phyloP scores from a whole-genome alignment of 2,329 filamentous ascomycete genomes.

The Claviceps cyperi region DNA sequence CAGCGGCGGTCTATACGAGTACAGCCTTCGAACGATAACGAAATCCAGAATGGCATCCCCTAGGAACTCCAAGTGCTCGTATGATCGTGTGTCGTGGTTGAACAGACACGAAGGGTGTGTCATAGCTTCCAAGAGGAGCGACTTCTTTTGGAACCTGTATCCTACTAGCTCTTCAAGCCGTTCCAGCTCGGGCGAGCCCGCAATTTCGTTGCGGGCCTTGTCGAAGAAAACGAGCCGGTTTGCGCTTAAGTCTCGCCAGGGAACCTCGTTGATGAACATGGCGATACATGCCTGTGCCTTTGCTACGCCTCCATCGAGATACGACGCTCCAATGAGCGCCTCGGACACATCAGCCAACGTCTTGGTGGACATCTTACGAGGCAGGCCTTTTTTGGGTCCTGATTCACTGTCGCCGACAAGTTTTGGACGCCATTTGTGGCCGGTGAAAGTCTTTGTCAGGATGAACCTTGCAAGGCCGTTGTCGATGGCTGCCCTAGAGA shows the following conservation, averaged over 20 bases:
- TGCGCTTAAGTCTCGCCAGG: conserved; percentile 34
- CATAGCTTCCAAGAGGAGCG: conserved; percentile 61
- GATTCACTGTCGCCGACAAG: conserved; percentile 19
- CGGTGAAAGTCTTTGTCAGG: conserved; percentile 50
- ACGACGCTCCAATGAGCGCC: conserved; percentile 65
- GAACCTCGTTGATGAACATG: conserved; percentile 46
- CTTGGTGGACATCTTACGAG: conserved; percentile 51
- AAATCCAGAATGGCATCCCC: conserved; percentile 77
- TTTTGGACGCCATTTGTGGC: conserved; percentile 57
- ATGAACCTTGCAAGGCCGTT: conserved; percentile 60
- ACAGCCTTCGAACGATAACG: conserved; percentile 53
- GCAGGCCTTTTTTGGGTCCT: conserved; percentile 2
- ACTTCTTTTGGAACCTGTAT: conserved; percentile 54
- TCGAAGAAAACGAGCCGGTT: conserved; percentile 30
- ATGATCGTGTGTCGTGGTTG: conserved; percentile 23
- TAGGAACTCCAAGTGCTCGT: conserved; percentile 73
- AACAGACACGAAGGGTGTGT: conserved; percentile 56
- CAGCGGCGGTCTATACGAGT: conserved; percentile 26
- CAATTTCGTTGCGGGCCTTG: conserved; percentile 19
- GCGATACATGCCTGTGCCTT: conserved; percentile 51
- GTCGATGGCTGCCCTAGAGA: conserved; percentile 49
- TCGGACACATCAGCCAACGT: conserved; percentile 79
- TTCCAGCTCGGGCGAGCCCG: conserved; percentile 25
- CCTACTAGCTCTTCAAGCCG: conserved; percentile 52
- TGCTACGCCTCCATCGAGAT: conserved; percentile 49